These are phyloP conservation scores for Hygrocybe punicea DNA, from an alignment of 768 basidiomycete species.

Conservation along the genomic window DNA sequence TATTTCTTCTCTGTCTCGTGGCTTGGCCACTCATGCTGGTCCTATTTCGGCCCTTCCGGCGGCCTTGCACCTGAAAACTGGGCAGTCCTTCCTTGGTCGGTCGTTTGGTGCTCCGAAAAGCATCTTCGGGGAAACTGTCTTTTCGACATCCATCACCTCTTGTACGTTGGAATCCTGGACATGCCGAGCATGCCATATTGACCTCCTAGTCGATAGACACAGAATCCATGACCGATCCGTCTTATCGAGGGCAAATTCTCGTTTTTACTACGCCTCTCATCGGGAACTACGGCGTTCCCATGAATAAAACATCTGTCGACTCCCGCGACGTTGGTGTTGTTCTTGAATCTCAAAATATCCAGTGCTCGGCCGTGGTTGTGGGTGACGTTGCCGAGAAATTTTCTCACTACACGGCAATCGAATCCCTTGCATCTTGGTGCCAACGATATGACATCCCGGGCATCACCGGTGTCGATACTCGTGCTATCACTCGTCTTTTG, in stretches of 20 bases:
- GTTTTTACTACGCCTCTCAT: conserved; percentile 99
- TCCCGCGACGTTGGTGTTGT: conserved; percentile 78
- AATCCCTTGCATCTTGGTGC: conserved; percentile 93
- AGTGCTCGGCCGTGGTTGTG: conserved; percentile 90
- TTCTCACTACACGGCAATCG: conserved; percentile 91
- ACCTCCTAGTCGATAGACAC: conserved; percentile 63
- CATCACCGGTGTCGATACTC: conserved; percentile 95
- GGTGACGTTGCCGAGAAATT: conserved; percentile 93
- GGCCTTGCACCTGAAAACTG: conserved; percentile 86
- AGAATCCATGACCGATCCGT: conserved; percentile 99
- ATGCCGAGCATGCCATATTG: background rate
- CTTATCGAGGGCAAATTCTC: conserved; percentile 95
- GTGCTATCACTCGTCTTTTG: conserved; percentile 88
- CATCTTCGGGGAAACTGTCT: conserved; percentile 95
- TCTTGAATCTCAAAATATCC: conserved; percentile 85
- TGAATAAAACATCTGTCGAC: conserved; percentile 69
- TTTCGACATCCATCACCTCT: conserved; percentile 97
- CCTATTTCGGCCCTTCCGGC: conserved; percentile 60
- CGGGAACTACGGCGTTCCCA: conserved; percentile 96
- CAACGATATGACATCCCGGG: conserved; percentile 84
- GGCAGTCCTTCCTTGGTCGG: conserved; percentile 85
- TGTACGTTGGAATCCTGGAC: conserved; percentile 50
- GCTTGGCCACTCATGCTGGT: conserved; percentile 65
- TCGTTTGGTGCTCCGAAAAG: conserved; percentile 87
- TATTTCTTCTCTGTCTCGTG: conserved; percentile 50